Conservation (phyloP, 441 rosid species). For the Populus hybrid region DNA sequence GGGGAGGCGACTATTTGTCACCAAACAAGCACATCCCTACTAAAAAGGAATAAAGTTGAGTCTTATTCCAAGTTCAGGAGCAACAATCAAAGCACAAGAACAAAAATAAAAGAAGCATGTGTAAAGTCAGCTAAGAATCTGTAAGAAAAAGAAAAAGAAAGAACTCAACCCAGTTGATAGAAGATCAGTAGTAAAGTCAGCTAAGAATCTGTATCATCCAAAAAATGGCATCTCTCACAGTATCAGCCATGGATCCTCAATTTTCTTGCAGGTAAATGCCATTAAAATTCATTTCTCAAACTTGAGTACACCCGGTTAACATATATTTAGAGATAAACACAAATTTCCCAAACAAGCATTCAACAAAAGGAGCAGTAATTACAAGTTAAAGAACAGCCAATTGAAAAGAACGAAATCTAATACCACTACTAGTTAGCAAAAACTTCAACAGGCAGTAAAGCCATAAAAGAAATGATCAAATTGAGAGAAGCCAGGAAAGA, state of each 20-base stretch:
- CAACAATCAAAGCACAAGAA: not conserved
- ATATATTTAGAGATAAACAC: too few species aligned
- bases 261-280: not conserved
- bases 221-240: not conserved
- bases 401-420: not conserved
- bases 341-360: not conserved
- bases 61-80: not conserved
- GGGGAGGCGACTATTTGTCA: not conserved
- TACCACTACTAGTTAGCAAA: not conserved
- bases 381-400: not conserved
- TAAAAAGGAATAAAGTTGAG: not conserved
- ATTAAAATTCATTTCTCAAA: not conserved
- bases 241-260: not conserved
- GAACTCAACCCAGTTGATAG: not conserved
- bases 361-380: not conserved
- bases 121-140: too few species aligned
- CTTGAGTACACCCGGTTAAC: not conserved
- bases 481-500: not conserved
- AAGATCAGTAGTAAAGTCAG: not conserved
- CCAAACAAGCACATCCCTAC: not conserved
- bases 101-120: not conserved
- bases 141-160: too few species aligned
- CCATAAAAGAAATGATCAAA: not conserved
- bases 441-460: not conserved
- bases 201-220: not conserved